Conservation (phyloP, 106 monocot species). For the Dendrobium catenatum region DNA sequence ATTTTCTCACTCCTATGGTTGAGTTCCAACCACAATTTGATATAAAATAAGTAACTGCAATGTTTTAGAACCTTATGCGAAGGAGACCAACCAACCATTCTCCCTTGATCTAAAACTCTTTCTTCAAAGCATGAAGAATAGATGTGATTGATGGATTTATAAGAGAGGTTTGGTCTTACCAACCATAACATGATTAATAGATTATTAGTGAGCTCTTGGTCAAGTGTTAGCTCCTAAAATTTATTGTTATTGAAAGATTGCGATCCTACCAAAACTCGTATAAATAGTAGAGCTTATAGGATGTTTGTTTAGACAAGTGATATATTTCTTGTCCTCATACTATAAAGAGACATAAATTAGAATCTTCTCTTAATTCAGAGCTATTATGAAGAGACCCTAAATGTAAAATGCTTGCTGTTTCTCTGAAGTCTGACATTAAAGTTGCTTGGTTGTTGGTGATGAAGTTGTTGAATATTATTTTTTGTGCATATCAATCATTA, state of each 20-base stretch:
- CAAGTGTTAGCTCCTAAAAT: slow-evolving; percentile 19
- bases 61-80: slow-evolving; percentile 30
- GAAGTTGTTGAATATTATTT: neutral
- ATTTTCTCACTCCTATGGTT: slow-evolving; percentile 9
- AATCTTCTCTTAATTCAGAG: neutral
- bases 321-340: slow-evolving; percentile 10
- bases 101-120: slow-evolving; percentile 4
- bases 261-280: slow-evolving; percentile 24
- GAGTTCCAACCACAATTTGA: slow-evolving; percentile 34
- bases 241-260: slow-evolving; percentile 13
- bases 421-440: neutral
- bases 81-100: slow-evolving; percentile 25
- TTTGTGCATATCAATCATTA: neutral
- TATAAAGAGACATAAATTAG: slow-evolving; percentile 17
- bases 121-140: slow-evolving; percentile 17
- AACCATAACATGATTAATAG: slow-evolving; percentile 23
- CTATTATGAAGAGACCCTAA: slow-evolving; percentile 15
- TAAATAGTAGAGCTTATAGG: slow-evolving; percentile 16
- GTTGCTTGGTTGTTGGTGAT: neutral
- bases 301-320: slow-evolving; percentile 19
- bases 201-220: slow-evolving; percentile 20
- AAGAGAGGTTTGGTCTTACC: slow-evolving; percentile 10
- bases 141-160: neutral
- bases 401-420: slow-evolving; percentile 12
- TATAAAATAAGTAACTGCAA: slow-evolving; percentile 17